Evolutionary conservation across 1,284 basidiomycete genomes (phyloP).

Genomic region (Malassezia psittaci): DNA sequence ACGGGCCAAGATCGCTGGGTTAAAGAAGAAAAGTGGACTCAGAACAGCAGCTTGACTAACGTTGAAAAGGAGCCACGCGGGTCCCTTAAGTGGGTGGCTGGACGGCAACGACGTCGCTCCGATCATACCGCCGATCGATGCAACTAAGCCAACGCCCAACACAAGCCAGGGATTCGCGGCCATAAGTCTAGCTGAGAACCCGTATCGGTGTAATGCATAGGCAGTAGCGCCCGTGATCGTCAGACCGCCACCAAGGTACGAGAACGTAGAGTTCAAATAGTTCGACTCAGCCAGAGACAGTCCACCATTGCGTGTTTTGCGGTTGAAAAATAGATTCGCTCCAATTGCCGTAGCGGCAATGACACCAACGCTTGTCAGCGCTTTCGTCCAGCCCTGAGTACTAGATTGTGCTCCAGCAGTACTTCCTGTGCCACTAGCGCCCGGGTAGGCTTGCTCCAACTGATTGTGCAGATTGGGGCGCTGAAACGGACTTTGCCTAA

Average conservation of each 20-base stretch:
- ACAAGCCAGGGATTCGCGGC: conserved; percentile 73
- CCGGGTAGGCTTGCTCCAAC: neutral
- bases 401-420: neutral
- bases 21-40: conserved; percentile 63
- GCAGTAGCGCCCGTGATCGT: conserved; percentile 67
- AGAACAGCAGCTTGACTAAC: conserved; percentile 69
- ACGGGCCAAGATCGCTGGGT: conserved; percentile 72
- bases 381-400: conserved; percentile 29
- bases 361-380: conserved; percentile 36
- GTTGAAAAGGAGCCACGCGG: conserved; percentile 59
- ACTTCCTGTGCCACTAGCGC: too few relatives aligned
- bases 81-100: conserved; percentile 46
- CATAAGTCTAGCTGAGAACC: conserved; percentile 69
- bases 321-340: conserved; percentile 45
- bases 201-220: conserved; percentile 64
- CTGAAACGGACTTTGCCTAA: conserved; percentile 15
- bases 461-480: conserved; percentile 3
- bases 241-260: conserved; percentile 72
- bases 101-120: conserved; percentile 42
- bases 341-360: conserved; percentile 41
- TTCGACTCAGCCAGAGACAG: conserved; percentile 24
- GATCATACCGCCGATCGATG: conserved; percentile 49
- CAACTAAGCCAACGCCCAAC: conserved; percentile 64
- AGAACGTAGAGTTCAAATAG: conserved; percentile 72
- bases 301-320: conserved; percentile 29